These are phyloP conservation scores for Aristolochia californica DNA, from an alignment of 164 flowering plant genomes.

Conservation along the genomic window DNA sequence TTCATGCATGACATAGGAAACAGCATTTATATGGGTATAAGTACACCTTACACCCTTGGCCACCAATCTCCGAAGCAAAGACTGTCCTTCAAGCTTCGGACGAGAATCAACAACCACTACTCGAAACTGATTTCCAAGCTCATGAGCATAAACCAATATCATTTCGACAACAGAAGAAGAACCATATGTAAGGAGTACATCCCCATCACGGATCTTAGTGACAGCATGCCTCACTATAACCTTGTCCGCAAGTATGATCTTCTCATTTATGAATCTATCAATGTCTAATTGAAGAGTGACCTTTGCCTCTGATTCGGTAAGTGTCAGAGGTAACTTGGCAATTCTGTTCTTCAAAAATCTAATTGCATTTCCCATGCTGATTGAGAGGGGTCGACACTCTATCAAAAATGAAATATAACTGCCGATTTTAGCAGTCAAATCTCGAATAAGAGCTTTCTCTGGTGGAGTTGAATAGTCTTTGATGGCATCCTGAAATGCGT, in stretches of 20 bases:
- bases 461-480: slow-evolving; percentile 69
- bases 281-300: slow-evolving; percentile 55
- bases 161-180: slow-evolving; percentile 75
- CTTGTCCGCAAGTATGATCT: slow-evolving; percentile 74
- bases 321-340: slow-evolving; percentile 45
- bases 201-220: slow-evolving; percentile 83
- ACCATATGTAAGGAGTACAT: slow-evolving; percentile 85
- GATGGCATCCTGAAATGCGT: slow-evolving; percentile 70
- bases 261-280: slow-evolving; percentile 67
- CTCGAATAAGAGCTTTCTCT: slow-evolving; percentile 60
- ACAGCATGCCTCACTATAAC: slow-evolving; percentile 84
- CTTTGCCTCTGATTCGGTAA: slow-evolving; percentile 82
- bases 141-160: slow-evolving; percentile 74
- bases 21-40: slow-evolving; percentile 82
- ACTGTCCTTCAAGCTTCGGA: slow-evolving; percentile 82
- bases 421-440: slow-evolving; percentile 68
- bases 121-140: slow-evolving; percentile 73
- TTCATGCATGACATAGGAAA: slow-evolving; percentile 90
- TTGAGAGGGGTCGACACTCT: slow-evolving; percentile 81
- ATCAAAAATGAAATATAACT: slow-evolving; percentile 68
- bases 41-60: slow-evolving; percentile 71
- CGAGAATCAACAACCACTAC: slow-evolving; percentile 90
- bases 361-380: slow-evolving; percentile 95
- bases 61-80: slow-evolving; percentile 65
- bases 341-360: slow-evolving; percentile 63